phyloP scores from a whole-genome alignment of 2,329 filamentous ascomycete genomes.

The Aureobasidium leucospermi region DNA sequence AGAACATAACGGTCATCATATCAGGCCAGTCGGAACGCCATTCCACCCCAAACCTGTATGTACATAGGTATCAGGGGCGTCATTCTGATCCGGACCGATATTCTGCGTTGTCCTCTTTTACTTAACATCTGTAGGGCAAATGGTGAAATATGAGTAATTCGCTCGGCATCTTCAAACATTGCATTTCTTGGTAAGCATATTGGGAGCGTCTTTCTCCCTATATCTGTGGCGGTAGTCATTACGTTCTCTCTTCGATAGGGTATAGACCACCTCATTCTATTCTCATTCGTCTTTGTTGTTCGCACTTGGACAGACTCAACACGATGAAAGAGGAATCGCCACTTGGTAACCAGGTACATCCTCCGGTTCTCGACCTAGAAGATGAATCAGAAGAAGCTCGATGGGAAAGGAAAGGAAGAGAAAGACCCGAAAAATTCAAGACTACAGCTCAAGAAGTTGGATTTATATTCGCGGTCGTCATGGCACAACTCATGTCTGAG shows the following conservation, averaged over 20 bases:
- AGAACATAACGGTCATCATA: not conserved
- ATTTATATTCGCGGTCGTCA: constrained; percentile 49
- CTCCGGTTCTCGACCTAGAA: not conserved
- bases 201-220: too few species aligned
- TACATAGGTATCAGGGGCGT: not conserved
- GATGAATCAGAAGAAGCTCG: constrained; percentile 1
- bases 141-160: not conserved
- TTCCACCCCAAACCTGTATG: not conserved
- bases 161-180: not conserved
- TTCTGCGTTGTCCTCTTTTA: not conserved
- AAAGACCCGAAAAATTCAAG: constrained; percentile 51
- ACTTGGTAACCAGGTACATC: not conserved
- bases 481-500: constrained; percentile 41
- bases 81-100: not conserved
- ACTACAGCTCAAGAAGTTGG: constrained; percentile 49
- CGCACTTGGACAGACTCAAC: not conserved
- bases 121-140: not conserved
- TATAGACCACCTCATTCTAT: not conserved
- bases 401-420: constrained; percentile 54
- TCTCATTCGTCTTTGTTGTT: not conserved
- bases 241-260: not conserved
- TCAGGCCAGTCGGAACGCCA: not conserved
- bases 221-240: not conserved
- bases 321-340: not conserved
- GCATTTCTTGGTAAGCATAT: not conserved